phyloP scores from a whole-genome alignment of 306 rosid genomes.

The Cicer judaicum region DNA sequence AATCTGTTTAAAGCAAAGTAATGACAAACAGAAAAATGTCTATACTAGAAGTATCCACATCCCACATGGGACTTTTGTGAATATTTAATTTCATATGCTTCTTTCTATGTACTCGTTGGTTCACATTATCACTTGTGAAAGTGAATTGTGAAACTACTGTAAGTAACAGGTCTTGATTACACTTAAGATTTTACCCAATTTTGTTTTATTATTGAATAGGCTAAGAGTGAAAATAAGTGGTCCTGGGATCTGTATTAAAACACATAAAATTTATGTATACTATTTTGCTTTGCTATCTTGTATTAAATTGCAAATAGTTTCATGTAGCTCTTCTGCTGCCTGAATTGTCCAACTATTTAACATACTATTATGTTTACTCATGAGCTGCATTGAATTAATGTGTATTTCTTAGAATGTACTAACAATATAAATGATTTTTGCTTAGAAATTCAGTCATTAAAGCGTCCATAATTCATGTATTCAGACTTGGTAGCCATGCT shows the following conservation, averaged over 20 bases:
- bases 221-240: conserved; percentile 27
- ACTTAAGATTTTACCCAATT: conserved; percentile 18
- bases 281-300: background rate
- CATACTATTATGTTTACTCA: no score
- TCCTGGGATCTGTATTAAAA: conserved; percentile 37
- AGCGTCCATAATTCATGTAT: no score
- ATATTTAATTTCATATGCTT: conserved; percentile 44
- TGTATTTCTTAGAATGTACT: no score
- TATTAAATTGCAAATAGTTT: conserved; percentile 1
- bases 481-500: no score
- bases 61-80: conserved; percentile 48
- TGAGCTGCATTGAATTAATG: no score
- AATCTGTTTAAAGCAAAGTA: conserved; percentile 18
- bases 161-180: conserved; percentile 10
- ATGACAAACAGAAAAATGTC: conserved; percentile 37
- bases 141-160: conserved; percentile 37
- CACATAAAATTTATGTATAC: conserved; percentile 1
- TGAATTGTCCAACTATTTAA: background rate
- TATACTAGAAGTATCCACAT: conserved; percentile 7
- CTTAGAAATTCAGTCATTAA: no score
- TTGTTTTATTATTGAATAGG: conserved; percentile 19
- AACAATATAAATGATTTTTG: no score
- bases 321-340: background rate
- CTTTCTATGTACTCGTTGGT: conserved; percentile 14
- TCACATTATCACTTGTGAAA: conserved; percentile 31